Evolutionary conservation across 345 rosid species (phyloP), one percentile per base, ranked within the genome.

Genomic region (Brassica juncea): DNA sequence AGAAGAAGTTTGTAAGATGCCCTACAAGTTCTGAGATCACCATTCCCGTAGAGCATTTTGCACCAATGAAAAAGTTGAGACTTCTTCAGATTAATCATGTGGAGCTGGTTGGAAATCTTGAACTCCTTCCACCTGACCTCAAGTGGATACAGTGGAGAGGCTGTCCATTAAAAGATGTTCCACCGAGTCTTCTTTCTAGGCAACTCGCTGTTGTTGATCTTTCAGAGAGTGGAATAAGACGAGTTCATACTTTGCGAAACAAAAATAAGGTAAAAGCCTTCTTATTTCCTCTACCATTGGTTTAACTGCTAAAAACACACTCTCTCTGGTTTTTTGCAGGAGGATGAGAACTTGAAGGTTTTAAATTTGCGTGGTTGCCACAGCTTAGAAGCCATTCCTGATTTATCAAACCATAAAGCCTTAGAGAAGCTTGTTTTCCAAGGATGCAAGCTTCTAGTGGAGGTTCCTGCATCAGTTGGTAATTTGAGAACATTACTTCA

Each of bases 131-230:
- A 28, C 37, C 65, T 30, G 86, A 80, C 44, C 66, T 92, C 68
- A 88, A 84, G 82, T 92, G 95, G 90, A 84, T 92, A 25, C 91
- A 85, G 37, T 90, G 93, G 97, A 87, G 82, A 82, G 84, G 85
- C 16, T 90, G 94, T 63, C 81, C 86, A 4, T 34, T 86, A 80
- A 68, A 80, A 83, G 63, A 54, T 28, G 82, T 92, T 57, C 90
- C 91, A 63, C 67, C 82, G 23, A 78, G 83, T 62, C 83, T 84
- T 69, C 73, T 57, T 68, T 77, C 81, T 47, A 4, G 52, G 23
- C 52, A 86, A 62, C 88, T 90, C 52, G 88, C 86, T n/a, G 88
- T 92, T 74, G 90, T 90, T 79, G 88, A 92, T 83, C 92, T 92
- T 79, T 87, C 94, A 9, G 82, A 82, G 10, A 88, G 97, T 85